phyloP scores from a whole-genome alignment of 305 asterid genomes.

The Ruellia speciosa region DNA sequence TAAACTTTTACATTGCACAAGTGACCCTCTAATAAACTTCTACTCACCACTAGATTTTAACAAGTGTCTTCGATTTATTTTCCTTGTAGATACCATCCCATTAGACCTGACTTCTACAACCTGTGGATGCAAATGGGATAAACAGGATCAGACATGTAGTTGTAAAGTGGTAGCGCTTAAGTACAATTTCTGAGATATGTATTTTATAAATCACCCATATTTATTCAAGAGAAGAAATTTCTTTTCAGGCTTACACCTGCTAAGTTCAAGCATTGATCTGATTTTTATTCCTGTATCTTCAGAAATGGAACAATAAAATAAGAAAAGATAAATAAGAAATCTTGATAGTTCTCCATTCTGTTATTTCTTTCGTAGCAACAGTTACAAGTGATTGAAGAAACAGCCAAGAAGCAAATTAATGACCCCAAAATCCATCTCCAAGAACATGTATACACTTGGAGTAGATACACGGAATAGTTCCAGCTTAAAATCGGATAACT shows the following conservation, averaged over 20 bases:
- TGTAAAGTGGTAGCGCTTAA: constrained; percentile 3
- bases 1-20: not conserved
- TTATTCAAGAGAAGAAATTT: not conserved
- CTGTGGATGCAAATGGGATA: constrained; percentile 34
- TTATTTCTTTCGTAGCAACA: too few species aligned
- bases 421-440: too few species aligned
- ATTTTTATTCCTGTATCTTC: not conserved
- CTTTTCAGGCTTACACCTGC: not conserved
- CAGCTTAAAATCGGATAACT: too few species aligned
- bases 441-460: too few species aligned
- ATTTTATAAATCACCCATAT: not conserved
- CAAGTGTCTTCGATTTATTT: constrained; percentile 70
- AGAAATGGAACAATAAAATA: too few species aligned
- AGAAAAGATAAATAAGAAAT: too few species aligned
- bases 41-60: constrained; percentile 81
- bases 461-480: too few species aligned
- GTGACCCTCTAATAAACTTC: not conserved
- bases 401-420: too few species aligned
- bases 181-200: constrained; percentile 2
- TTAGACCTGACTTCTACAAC: constrained; percentile 80
- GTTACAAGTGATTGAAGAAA: too few species aligned
- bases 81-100: constrained; percentile 71
- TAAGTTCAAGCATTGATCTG: not conserved
- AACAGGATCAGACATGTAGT: constrained; percentile 11
- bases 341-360: too few species aligned